Conservation (phyloP, 257 asterid genomes). For the Pogostemon cablin region DNA sequence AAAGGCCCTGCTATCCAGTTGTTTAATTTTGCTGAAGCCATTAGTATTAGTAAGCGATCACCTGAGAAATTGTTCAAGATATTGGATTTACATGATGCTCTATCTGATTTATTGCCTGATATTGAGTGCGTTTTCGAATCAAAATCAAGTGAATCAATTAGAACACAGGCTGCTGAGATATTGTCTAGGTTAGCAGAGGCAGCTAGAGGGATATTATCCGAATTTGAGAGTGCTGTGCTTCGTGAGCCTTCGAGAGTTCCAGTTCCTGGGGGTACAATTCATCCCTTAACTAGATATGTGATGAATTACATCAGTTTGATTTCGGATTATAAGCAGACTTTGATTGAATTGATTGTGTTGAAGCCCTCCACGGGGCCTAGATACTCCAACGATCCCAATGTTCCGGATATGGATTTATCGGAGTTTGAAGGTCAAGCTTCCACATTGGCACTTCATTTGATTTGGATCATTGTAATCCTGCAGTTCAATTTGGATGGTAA, state of each 20-base stretch:
- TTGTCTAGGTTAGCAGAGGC: conserved; percentile 84
- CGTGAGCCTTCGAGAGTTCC: conserved; percentile 74
- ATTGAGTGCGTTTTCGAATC: conserved; percentile 72
- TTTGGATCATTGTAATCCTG: conserved; percentile 77
- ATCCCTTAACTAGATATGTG: conserved; percentile 90
- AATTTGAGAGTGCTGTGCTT: conserved; percentile 83
- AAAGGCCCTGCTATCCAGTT: conserved; percentile 85
- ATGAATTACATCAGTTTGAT: conserved; percentile 87
- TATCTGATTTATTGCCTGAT: conserved; percentile 73
- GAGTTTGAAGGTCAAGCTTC: conserved; percentile 63
- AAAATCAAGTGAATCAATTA: conserved; percentile 65
- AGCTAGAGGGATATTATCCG: conserved; percentile 75
- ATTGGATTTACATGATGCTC: conserved; percentile 81
- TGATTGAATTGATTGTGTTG: conserved; percentile 67
- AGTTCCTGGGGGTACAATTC: conserved; percentile 93
- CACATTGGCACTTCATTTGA: conserved; percentile 71
- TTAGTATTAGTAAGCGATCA: conserved; percentile 73
- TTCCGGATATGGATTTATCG: conserved; percentile 74
- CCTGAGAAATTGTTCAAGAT: conserved; percentile 93
- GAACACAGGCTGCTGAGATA: conserved; percentile 77
- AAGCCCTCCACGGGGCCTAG: conserved; percentile 72
- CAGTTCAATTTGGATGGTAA: conserved; percentile 82
- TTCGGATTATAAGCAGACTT: conserved; percentile 70
- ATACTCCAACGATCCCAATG: conserved; percentile 61
- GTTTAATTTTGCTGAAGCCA: conserved; percentile 86